A percentile compares a stretch with the other conserved stretches of the same genome.
Evolutionary conservation across 768 basidiomycete genomes (phyloP).

Genomic region (Xerocomellus chrysenteron): DNA sequence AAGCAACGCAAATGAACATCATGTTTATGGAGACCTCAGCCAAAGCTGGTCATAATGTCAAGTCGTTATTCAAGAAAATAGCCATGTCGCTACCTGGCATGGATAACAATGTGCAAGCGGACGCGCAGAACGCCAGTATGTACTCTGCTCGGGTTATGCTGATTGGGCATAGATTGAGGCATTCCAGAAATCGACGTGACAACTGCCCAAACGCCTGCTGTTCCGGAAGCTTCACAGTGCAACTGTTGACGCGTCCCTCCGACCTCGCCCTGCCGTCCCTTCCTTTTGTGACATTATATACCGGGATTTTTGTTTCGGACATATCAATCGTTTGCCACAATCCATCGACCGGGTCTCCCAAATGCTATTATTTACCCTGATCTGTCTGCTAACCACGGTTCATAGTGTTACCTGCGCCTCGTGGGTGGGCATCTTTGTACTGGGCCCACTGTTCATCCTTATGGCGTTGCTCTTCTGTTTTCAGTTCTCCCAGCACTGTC

Average conservation of each 20-base stretch:
- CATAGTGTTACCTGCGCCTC: conserved; percentile 96
- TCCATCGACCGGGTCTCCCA: conserved; percentile 4
- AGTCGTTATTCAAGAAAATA: conserved; percentile 98
- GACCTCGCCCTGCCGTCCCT: not conserved
- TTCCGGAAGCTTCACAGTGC: conserved; percentile 87
- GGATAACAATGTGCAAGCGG: conserved; percentile 73
- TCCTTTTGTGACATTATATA: conserved; percentile 24
- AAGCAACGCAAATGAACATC: conserved; percentile 85
- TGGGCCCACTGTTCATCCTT: conserved; percentile 92
- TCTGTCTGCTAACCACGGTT: conserved; percentile 62
- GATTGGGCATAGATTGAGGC: conserved; percentile 3
- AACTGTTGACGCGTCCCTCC: conserved; percentile 53
- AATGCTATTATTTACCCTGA: conserved; percentile 8
- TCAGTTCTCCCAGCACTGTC: conserved; percentile 60
- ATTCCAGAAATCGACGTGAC: conserved; percentile 88
- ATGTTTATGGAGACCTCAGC: conserved; percentile 99
- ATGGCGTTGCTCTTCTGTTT: conserved; percentile 70
- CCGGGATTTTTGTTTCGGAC: conserved; percentile 27
- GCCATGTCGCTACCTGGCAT: conserved; percentile 97
- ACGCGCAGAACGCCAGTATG: conserved; percentile 52
- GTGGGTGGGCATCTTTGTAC: conserved; percentile 82
- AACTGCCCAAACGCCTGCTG: conserved; percentile 58
- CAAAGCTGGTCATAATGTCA: conserved; percentile 99
- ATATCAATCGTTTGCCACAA: conserved; percentile 19
- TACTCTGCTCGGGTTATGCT: conserved; percentile 1